Conservation (phyloP, 139 green algal genomes). For the Microglena sp. region DNA sequence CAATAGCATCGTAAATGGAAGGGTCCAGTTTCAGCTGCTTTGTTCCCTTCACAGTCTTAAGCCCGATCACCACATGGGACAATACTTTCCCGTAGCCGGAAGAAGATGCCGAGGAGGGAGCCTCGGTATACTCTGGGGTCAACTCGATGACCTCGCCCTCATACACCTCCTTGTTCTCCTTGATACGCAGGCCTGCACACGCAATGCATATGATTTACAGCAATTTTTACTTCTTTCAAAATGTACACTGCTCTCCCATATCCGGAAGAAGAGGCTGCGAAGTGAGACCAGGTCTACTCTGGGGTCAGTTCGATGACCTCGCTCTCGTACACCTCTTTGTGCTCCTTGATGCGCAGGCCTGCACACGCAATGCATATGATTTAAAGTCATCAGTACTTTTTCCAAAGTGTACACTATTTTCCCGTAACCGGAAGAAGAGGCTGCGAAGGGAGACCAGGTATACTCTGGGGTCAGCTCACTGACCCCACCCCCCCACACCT, state of each 20-base stretch:
- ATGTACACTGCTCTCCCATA: constrained; percentile 50
- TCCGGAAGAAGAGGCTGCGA: constrained; percentile 12
- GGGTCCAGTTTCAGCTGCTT: constrained; percentile 98
- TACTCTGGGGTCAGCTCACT: constrained; percentile 94
- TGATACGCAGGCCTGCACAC: constrained; percentile 89
- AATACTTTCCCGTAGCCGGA: constrained; percentile 32
- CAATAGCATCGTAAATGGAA: constrained; percentile 93
- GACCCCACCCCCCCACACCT: constrained; percentile 99
- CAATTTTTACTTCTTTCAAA: constrained; percentile 54
- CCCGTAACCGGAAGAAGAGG: constrained; percentile 18
- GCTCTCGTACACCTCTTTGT: constrained; percentile 99
- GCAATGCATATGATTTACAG: background rate
- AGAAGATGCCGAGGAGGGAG: constrained; percentile 10
- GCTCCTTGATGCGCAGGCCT: constrained; percentile 97
- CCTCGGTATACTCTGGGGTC: constrained; percentile 84
- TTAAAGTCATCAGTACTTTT: background rate
- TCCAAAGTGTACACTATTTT: constrained; percentile 62
- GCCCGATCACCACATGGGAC: constrained; percentile 87
- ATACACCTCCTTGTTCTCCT: constrained; percentile 99
- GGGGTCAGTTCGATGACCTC: constrained; percentile 95
- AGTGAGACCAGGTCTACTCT: constrained; percentile 68
- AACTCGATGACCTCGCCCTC: constrained; percentile 97
- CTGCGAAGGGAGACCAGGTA: constrained; percentile 38
- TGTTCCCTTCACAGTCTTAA: constrained; percentile 90
- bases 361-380: background rate